Conservation (phyloP, 306 rosid species). For the Crotalaria pallida region DNA sequence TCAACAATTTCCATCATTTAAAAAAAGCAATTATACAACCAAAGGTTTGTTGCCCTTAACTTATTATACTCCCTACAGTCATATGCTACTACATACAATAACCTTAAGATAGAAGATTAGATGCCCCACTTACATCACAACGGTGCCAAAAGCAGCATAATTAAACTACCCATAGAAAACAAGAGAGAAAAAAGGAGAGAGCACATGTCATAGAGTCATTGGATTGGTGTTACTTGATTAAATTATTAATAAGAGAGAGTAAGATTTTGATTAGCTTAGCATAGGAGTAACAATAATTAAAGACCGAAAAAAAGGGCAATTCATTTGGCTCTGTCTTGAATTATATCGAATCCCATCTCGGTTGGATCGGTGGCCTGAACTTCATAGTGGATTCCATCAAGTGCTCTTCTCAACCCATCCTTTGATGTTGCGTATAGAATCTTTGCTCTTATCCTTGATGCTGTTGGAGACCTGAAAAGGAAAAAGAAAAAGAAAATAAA, state of each 20-base stretch:
- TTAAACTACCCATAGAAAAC: slow-evolving; percentile 4
- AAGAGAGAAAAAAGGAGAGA: not conserved
- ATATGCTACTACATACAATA: slow-evolving; percentile 14
- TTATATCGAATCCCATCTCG: slow-evolving; percentile 93
- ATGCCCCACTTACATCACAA: slow-evolving; percentile 36
- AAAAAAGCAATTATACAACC: not conserved
- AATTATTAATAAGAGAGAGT: slow-evolving; percentile 16
- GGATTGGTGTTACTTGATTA: slow-evolving; percentile 18
- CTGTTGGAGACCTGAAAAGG: slow-evolving; percentile 77
- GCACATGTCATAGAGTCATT: slow-evolving; percentile 31
- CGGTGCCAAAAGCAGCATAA: slow-evolving; percentile 28
- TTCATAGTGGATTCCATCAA: slow-evolving; percentile 89
- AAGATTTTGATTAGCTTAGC: slow-evolving; percentile 32
- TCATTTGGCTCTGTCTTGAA: slow-evolving; percentile 40
- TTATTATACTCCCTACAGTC: slow-evolving; percentile 29
- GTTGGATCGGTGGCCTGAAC: slow-evolving; percentile 95
- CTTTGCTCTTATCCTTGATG: slow-evolving; percentile 93
- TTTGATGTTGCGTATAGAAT: slow-evolving; percentile 94
- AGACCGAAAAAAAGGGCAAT: not conserved
- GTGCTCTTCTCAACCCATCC: slow-evolving; percentile 85
- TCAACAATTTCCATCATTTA: slow-evolving; percentile 23
- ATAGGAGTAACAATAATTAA: slow-evolving; percentile 1
- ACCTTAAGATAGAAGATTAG: slow-evolving; percentile 23
- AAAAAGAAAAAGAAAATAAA: too few relatives aligned
- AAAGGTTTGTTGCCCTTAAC: slow-evolving; percentile 27